Base-by-base conservation (phyloP, 768 basidiomycete genomes). In the Phaeotremella skinneri region DNA sequence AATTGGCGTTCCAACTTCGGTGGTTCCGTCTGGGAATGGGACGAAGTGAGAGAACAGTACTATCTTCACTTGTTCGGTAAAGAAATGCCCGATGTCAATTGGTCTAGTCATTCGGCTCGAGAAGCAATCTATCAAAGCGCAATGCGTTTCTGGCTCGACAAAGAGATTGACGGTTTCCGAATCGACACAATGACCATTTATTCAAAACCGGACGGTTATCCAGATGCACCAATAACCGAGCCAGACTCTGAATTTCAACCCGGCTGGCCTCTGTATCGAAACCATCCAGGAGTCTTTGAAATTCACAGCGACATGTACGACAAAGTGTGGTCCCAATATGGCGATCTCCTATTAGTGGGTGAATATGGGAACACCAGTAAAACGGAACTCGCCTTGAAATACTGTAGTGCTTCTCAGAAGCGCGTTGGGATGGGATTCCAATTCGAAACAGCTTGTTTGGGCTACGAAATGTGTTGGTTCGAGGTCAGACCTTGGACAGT, bases 61-160 rank as follows among this genome's bases (percentile, higher is more conserved):
- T 87, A 87, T 69, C 82, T 88, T 56, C 87, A 87, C 74, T 63
- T 87, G 1, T 88, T 83, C 74, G 77, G 82, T 53, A 68, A 79
- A 7, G 82, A 87, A 67, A 87, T 88, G 77, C 88, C 87, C 0
- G 88, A 89, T 69, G 73, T 89, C 11, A 88, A 90, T 70, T 88
- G 86, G 87, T 85, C 87, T 47, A 85, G 87, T 63, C 80, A 81
- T 0, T 80, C 80, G 2, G 83, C 85, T 5, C 30, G 70, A 16
- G 50, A 63, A 23, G 64, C 57, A 13, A 63, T 72, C 7, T 85
- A 81, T 76, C 49, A 57, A 17, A 83, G 85, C 32, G 68, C 84
- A 34, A 85, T 88, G 85, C 72, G 76, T 39, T 89, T 86, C 67
- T 89, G 87, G 87, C 79, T 88, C 16, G 81, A 83, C 52, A 78